Evolutionary conservation across 2,329 filamentous ascomycete species (phyloP).

Genomic region (Exophiala sp.): DNA sequence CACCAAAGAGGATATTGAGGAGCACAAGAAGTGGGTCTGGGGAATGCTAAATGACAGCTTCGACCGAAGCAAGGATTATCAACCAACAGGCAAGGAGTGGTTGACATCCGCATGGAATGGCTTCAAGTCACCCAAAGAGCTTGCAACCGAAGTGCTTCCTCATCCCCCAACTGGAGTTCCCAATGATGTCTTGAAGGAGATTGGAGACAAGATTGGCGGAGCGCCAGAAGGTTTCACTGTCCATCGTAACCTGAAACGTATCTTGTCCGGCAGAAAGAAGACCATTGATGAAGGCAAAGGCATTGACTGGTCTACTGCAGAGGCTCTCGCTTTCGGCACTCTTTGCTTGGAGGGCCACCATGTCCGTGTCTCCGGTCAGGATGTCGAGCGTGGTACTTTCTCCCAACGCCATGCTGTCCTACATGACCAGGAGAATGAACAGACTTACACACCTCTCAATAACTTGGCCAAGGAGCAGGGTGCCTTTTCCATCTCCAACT

Average conservation of each 20-base stretch:
- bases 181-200: slow-evolving; percentile 68
- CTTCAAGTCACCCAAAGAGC: slow-evolving; percentile 97
- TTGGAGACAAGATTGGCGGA: slow-evolving; percentile 74
- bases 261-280: slow-evolving; percentile 84
- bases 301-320: slow-evolving; percentile 96
- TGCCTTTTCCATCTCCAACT: slow-evolving; percentile 96
- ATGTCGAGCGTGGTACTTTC: slow-evolving; percentile 99
- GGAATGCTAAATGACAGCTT: slow-evolving; percentile 98
- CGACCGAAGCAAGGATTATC: slow-evolving; percentile 94
- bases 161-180: slow-evolving; percentile 85
- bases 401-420: slow-evolving; percentile 96
- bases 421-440: slow-evolving; percentile 94
- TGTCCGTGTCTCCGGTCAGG: slow-evolving; percentile 95
- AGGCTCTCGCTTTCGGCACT: slow-evolving; percentile 90
- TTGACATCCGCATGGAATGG: slow-evolving; percentile 98
- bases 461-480: slow-evolving; percentile 86
- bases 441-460: slow-evolving; percentile 88
- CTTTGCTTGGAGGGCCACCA: slow-evolving; percentile 92
- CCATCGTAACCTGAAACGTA: slow-evolving; percentile 96
- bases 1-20: slow-evolving; percentile 94
- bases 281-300: slow-evolving; percentile 85
- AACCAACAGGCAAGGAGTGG: slow-evolving; percentile 96
- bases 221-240: slow-evolving; percentile 81
- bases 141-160: slow-evolving; percentile 88
- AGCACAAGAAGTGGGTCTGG: slow-evolving; percentile 99